Percentiles rank a stretch among this genome's conserved stretches.
Conservation (phyloP, 345 rosid species). For the Lenwebbia sp. region DNA sequence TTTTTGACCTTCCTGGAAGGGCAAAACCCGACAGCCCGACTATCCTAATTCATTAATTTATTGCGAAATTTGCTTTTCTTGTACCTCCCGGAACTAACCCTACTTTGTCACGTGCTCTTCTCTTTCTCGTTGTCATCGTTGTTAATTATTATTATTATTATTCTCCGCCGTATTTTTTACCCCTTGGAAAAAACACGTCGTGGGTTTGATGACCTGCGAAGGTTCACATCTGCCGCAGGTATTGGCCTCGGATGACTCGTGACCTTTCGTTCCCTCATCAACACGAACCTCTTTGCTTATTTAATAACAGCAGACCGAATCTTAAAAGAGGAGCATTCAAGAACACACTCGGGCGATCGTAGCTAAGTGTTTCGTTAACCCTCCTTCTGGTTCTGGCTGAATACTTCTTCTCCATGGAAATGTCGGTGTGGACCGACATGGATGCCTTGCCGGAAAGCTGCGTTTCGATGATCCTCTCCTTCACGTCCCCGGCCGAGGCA, state of each 20-base stretch:
- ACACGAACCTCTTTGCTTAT: background rate
- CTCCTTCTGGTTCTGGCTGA: background rate
- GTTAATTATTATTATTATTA: background rate
- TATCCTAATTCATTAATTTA: background rate
- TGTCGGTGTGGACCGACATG: background rate
- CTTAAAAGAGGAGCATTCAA: background rate
- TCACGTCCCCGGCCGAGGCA: slow-evolving; percentile 48
- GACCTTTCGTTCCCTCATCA: background rate
- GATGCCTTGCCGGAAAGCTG: slow-evolving; percentile 44
- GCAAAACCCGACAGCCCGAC: background rate
- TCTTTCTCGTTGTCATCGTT: fast-evolving
- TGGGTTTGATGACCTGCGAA: background rate
- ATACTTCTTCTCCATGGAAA: background rate
- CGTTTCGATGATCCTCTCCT: slow-evolving; percentile 38
- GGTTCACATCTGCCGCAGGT: background rate
- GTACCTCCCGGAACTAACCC: background rate
- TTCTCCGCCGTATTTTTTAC: fast-evolving
- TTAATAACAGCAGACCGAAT: background rate
- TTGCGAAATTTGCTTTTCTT: background rate
- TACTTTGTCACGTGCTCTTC: background rate
- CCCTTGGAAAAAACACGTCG: background rate
- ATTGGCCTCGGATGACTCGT: background rate
- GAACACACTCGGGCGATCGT: background rate
- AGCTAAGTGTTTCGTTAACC: background rate
- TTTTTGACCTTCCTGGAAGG: background rate